phyloP scores from a whole-genome alignment of 2,329 filamentous ascomycete genomes.

The Xylariaceae sp. region DNA sequence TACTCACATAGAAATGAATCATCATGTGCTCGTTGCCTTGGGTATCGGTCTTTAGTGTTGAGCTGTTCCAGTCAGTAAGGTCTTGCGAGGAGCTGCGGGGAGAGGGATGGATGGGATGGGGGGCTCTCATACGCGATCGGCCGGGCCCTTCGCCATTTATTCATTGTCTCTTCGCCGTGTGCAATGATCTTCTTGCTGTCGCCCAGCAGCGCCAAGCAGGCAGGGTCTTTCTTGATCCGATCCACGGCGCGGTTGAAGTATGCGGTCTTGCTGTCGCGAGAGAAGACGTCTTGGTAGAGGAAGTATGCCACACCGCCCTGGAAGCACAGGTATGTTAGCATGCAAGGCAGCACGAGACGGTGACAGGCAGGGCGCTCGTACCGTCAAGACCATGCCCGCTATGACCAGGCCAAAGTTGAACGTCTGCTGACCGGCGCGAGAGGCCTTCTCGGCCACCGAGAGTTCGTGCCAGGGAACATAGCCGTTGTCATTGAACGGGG shows the following conservation, averaged over 20 bases:
- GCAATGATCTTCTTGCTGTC: slow-evolving; percentile 68
- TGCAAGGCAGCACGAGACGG: slow-evolving; percentile 3
- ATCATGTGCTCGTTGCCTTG: slow-evolving; percentile 71
- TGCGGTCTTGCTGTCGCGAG: slow-evolving; percentile 73
- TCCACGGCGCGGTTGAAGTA: slow-evolving; percentile 85
- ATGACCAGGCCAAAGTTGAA: slow-evolving; percentile 79
- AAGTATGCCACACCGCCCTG: slow-evolving; percentile 72
- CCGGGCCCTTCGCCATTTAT: slow-evolving; percentile 67
- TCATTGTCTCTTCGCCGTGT: slow-evolving; percentile 72
- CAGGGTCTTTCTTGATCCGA: slow-evolving; percentile 63
- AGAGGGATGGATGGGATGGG: background rate
- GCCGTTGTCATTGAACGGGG: slow-evolving; percentile 80
- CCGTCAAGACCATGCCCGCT: slow-evolving; percentile 68
- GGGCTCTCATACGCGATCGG: slow-evolving; percentile 46
- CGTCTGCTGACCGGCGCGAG: slow-evolving; percentile 79
- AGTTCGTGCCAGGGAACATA: slow-evolving; percentile 74
- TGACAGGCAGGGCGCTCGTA: slow-evolving; percentile 31
- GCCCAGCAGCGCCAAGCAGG: slow-evolving; percentile 68
- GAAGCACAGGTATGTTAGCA: slow-evolving; percentile 4
- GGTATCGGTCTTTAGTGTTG: slow-evolving; percentile 60
- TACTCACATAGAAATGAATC: slow-evolving; percentile 74
- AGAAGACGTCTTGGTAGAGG: slow-evolving; percentile 76
- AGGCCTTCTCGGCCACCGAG: slow-evolving; percentile 68
- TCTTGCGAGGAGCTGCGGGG: slow-evolving; percentile 1
- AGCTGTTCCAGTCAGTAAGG: slow-evolving; percentile 34